A percentile compares a stretch with the other conserved stretches of the same genome.
These are phyloP conservation scores for Chaetomiaceae sp. DNA, from an alignment of 2,329 filamentous ascomycete species.

Conservation along the genomic window DNA sequence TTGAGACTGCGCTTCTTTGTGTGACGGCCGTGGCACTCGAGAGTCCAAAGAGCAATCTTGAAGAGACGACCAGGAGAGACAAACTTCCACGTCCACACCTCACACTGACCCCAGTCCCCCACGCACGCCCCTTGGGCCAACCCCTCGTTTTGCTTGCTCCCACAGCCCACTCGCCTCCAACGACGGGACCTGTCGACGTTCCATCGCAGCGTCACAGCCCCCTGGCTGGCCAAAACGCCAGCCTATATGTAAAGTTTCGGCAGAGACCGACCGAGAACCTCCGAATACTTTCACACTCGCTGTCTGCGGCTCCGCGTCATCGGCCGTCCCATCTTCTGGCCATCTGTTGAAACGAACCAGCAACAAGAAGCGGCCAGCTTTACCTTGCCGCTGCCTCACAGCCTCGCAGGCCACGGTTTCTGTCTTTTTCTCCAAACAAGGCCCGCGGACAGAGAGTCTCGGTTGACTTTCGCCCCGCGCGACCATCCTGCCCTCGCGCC, in stretches of 20 bases:
- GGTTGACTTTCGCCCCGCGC: neutral
- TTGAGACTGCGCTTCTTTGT: constrained; percentile 2
- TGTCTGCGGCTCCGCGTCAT: constrained; percentile 2
- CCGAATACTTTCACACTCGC: neutral
- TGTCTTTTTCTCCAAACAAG: neutral
- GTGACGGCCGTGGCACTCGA: constrained; percentile 2
- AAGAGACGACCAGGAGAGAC: no score
- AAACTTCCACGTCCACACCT: neutral
- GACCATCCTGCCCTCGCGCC: neutral
- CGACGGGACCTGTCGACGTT: constrained; percentile 11
- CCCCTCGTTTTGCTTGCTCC: constrained; percentile 17
- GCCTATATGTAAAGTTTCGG: neutral
- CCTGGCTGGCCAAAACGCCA: constrained; percentile 7
- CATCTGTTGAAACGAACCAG: constrained; percentile 14
- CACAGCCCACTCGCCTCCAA: no score
- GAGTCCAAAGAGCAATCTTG: neutral
- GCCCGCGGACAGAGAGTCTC: neutral
- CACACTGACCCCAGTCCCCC: neutral
- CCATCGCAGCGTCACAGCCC: constrained; percentile 14
- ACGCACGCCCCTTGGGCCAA: constrained; percentile 6
- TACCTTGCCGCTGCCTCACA: constrained; percentile 8
- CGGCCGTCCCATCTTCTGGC: constrained; percentile 7
- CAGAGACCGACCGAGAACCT: neutral
- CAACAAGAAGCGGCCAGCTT: constrained; percentile 3
- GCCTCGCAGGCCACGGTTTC: constrained; percentile 3